Base-by-base conservation (phyloP, 805 yeast species). In the Candida arabinofermentans region DNA sequence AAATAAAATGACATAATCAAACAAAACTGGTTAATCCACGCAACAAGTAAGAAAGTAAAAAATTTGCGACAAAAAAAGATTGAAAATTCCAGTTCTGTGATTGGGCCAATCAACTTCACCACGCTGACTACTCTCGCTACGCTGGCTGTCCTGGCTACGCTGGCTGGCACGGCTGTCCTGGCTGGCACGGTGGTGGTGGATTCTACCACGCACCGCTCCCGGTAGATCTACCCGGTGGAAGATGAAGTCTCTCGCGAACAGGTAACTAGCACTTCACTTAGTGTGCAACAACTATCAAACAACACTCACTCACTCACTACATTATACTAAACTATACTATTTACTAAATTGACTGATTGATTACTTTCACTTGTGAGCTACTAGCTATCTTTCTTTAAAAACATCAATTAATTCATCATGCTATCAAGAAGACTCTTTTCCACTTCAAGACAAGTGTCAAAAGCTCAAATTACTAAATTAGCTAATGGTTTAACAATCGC, bases 401-500 rank as follows among this genome's bases (percentile, higher is more conserved):
- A n/a, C 37, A 35, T 37, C 29, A 36, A 17, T 33, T 13, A 27
- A 42, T 30, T 36, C 37, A 39, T 29, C 39, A 65, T 65, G 70
- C 55, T 64, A 41, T 62, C 68, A 43, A 77, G 76, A 65, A 82
- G 86, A 66, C 66, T 76, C 55, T 69, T 79, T 57, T 75, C 84
- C 56, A 73, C 86, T 49, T 61, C 75, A 18, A 52, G 57, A 51
- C 50, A 47, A 41, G 61, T 73, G 55, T 66, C 80, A 44, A 75
- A 75, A 61, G 79, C 90, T 48, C 74, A 79, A 64, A 75, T 78
- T 67, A 81, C 95, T 53, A 78, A 84, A 46, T 70, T 86, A 54
- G 66, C 81, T 50, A 85, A 82, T 62, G 95, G 95, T 53, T 67
- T 84, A 47, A 77, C 85, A 46, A 75, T 86, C 51, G 88, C 88